Base-by-base conservation (phyloP, 352 stramenopile genomes). In the Phytophthora brassicae region DNA sequence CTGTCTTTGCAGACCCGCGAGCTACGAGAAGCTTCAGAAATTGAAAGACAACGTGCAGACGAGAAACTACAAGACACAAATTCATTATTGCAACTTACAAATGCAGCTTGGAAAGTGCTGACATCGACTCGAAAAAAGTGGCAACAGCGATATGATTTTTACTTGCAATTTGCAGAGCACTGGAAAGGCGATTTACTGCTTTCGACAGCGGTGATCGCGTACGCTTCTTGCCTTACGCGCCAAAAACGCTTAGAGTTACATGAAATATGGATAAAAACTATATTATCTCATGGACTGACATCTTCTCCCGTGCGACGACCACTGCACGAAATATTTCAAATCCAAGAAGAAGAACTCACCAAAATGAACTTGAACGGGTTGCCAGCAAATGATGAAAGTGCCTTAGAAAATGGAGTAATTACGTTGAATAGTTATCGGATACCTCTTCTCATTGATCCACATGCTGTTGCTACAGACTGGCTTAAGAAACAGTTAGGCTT, bases 101-200 rank as follows among this genome's bases (percentile, higher is more conserved):
- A 52, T 2, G 74, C 76, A 0, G 80, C 85, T 1, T 89, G 68
- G 68, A 89, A 85, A 56, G 67, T 84, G 11, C 41, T 90, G 0
- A 57, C 66, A 35, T 76, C 68, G 0, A 84, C 72, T 12, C 75
- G 80, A 2, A 39, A 58, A 4, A 75, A 69, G 11, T 92, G 82
- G 81, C 42, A 72, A 19, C 26, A 61, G 2, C 35, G 26, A 23
- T 72, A 80, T 44, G 70, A 88, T 6, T 60, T 67, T 11, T 86
- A 77, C 55, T 72, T 56, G 0, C 56, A 79, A 46, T 79, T 86
- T 46, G 56, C 56, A 0, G 56, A 62, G 0, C 61, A 88, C 20
- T 79, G 73, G 56, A 71, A 79, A 49, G 84, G 77, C 3, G 81
- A 94, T 16, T 57, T 91, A 20, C 66, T 92, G n/a, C 48, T 94